Evolutionary conservation across 768 basidiomycete species (phyloP).

Genomic region (Mycena rebaudengoi): DNA sequence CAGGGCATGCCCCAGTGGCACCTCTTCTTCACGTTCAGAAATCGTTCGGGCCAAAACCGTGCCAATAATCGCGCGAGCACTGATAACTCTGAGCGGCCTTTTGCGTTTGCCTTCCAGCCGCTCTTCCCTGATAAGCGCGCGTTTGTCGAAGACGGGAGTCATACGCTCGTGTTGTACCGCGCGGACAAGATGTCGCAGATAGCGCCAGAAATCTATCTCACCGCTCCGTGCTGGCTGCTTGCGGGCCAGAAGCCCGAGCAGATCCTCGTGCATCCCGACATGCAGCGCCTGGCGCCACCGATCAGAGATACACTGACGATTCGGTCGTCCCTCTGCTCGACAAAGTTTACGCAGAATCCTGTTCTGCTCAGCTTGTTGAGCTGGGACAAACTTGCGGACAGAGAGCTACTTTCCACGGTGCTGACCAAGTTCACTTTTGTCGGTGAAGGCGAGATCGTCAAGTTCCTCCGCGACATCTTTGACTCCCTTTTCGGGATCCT

Average conservation of each 20-base stretch:
- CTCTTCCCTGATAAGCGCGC: slow-evolving; percentile 79
- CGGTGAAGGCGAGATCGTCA: slow-evolving; percentile 93
- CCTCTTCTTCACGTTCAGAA: slow-evolving; percentile 93
- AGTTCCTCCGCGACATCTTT: slow-evolving; percentile 90
- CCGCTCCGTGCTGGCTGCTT: slow-evolving; percentile 67
- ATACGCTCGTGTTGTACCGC: slow-evolving; percentile 83
- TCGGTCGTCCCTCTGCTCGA: slow-evolving; percentile 92
- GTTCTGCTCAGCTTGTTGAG: slow-evolving; percentile 81
- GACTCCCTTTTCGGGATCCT: slow-evolving; percentile 93
- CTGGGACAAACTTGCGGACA: slow-evolving; percentile 78
- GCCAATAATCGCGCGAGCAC: slow-evolving; percentile 42
- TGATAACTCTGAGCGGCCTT: slow-evolving; percentile 73
- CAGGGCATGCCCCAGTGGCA: slow-evolving; percentile 82
- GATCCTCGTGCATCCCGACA: slow-evolving; percentile 61
- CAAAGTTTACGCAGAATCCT: slow-evolving; percentile 89
- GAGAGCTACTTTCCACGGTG: slow-evolving; percentile 72
- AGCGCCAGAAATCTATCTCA: slow-evolving; percentile 75
- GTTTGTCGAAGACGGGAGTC: slow-evolving; percentile 90
- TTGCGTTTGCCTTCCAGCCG: slow-evolving; percentile 93
- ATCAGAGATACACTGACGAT: slow-evolving; percentile 82
- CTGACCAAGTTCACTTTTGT: slow-evolving; percentile 91
- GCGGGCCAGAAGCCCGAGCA: slow-evolving; percentile 69
- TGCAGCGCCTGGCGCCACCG: slow-evolving; percentile 72
- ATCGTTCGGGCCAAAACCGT: slow-evolving; percentile 66
- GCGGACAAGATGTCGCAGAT: slow-evolving; percentile 76